Percentiles rank a stretch among this genome's conserved stretches.
These are phyloP conservation scores for Dipodascus geniculatus DNA, from an alignment of 805 yeast species.

Conservation along the genomic window DNA sequence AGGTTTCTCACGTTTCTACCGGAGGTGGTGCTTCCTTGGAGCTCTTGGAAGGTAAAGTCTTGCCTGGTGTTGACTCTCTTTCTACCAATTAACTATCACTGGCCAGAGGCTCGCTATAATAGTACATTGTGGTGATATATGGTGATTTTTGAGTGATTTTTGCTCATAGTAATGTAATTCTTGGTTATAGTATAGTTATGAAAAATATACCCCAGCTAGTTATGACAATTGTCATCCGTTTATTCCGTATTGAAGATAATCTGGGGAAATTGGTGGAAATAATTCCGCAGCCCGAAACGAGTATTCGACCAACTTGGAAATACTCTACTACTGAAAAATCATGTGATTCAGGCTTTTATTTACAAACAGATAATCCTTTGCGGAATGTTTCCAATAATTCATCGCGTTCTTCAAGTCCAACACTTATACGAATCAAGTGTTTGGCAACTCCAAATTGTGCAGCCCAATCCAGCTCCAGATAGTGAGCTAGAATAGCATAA, in stretches of 20 bases:
- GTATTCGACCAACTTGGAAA: background rate
- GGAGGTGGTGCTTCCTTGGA: slow-evolving; percentile 99
- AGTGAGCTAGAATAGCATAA: slow-evolving; percentile 78
- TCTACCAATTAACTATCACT: slow-evolving; percentile 49
- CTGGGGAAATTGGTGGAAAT: no score
- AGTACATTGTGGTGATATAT: no score
- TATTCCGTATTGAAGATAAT: no score
- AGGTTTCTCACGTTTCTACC: slow-evolving; percentile 95
- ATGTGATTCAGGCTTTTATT: background rate
- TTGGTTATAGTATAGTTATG: background rate
- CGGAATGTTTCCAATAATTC: slow-evolving; percentile 41
- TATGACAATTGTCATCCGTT: no score
- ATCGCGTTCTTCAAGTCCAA: slow-evolving; percentile 68
- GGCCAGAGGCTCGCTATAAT: background rate
- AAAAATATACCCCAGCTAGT: background rate
- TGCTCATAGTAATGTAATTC: background rate
- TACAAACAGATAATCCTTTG: slow-evolving; percentile 21
- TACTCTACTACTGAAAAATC: background rate
- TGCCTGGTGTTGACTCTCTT: slow-evolving; percentile 95
- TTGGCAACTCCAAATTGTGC: slow-evolving; percentile 75
- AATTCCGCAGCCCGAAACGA: no score
- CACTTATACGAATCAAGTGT: slow-evolving; percentile 64
- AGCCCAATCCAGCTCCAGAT: slow-evolving; percentile 66
- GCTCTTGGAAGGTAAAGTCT: slow-evolving; percentile 94
- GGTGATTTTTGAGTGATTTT: no score